Base-by-base conservation (phyloP, 257 asterid species). In the Primulina tabacum region DNA sequence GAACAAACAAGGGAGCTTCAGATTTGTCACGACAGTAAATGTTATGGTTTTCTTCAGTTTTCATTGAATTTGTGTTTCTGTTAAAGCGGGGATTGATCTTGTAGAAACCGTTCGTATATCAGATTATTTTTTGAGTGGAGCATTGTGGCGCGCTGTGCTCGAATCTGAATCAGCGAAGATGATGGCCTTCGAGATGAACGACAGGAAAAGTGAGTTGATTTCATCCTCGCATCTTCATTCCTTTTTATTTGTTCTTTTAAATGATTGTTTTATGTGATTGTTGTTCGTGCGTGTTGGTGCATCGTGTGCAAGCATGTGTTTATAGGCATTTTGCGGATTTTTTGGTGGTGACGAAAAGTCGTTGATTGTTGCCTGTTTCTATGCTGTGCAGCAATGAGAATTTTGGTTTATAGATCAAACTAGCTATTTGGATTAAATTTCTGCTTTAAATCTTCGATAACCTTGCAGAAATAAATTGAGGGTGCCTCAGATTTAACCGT, bases 101-200 rank as follows among this genome's bases (percentile, higher is more conserved):
- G 50, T 38, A 2, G 14, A 9, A 38, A 9, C 50, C 50, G 50
- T 38, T 38, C 17, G 2, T 2, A 38, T 38, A 38, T 16, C 16
- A 38, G 50, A 38, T 28, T 10, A 38, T 2, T 9, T 38, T 38
- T 10, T 9, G 50, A 38, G 50, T 16, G 3, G 50, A 4, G 18
- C 55, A 37, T 37, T 7, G 43, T 8, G 11, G 43, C 11, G 6
- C 14, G 18, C 18, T 12, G 55, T 43, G 55, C 55, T 43, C 18
- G 18, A 69, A 81, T 80, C 82, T 57, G 72, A 73, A 78, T 71
- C 78, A 57, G 80, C 71, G 29, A 82, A 84, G 70, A 89, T 88
- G 97, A 81, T 88, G 78, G 80, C 90, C 67, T 81, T 88, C 71
- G 95, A 90, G 81, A 90, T 90, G 97, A 88, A 87, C 80, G 96